These are phyloP conservation scores for Fomitopsis serialis DNA, from an alignment of 768 basidiomycete genomes.

Conservation along the genomic window DNA sequence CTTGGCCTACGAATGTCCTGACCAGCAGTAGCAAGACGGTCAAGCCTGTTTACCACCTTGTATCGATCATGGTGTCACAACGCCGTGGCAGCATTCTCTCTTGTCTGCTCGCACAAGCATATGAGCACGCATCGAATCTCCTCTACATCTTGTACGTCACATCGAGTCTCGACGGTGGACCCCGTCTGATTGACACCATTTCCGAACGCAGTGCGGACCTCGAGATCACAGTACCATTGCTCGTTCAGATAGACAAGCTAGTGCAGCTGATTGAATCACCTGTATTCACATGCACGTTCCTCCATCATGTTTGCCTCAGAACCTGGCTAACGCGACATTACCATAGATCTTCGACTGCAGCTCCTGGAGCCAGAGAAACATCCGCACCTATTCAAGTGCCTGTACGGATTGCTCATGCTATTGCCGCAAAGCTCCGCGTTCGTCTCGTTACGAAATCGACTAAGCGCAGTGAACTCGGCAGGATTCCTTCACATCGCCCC, in stretches of 20 bases:
- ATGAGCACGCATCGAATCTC: constrained; percentile 96
- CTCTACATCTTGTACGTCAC: constrained; percentile 86
- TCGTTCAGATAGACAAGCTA: constrained; percentile 96
- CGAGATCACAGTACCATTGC: constrained; percentile 90
- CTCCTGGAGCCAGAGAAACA: constrained; percentile 95
- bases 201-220: constrained; percentile 71
- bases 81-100: constrained; percentile 91
- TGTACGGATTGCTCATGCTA: constrained; percentile 96
- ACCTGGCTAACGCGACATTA: not conserved
- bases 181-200: not conserved
- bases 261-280: constrained; percentile 98
- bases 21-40: constrained; percentile 73
- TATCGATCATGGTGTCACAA: constrained; percentile 99
- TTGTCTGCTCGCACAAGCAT: constrained; percentile 97
- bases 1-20: not conserved
- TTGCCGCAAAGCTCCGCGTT: constrained; percentile 97
- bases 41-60: constrained; percentile 91
- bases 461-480: constrained; percentile 92
- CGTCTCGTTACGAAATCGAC: constrained; percentile 85
- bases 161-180: constrained; percentile 1
- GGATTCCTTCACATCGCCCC: constrained; percentile 91
- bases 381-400: constrained; percentile 93
- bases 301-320: not conserved
- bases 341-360: constrained; percentile 78
- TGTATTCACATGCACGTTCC: constrained; percentile 85